Evolutionary conservation across 2,329 filamentous ascomycete species (phyloP), one percentile per base, ranked within the genome.

Genomic region (Capronia epimyces): DNA sequence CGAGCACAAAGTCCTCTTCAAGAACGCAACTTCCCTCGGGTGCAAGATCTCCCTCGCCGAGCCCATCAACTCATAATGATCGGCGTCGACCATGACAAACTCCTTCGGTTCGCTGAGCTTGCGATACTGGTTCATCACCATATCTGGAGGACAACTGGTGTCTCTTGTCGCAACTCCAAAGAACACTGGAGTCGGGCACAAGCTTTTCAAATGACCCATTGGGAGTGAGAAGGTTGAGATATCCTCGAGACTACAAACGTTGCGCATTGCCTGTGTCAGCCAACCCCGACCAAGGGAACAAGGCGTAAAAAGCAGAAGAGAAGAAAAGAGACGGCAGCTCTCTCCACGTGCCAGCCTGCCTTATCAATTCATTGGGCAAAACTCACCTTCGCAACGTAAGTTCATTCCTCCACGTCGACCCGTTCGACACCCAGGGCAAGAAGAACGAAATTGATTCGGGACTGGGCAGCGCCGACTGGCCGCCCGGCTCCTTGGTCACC

Each of bases 61-160:
- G 46, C 63, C 60, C 49, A 69, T 70, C 15, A 54, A 60, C 49
- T 69, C 65, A 55, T 70, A 71, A 60, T 71, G 69, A 5, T 65
- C 66, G 8, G 65, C 64, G 5, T 64, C 59, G 15, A 70, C 46
- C 13, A 68, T 57, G 13, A 62, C 57, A 18, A 71, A 56, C 49
- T 68, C 56, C 56, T 71, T 71, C 21, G 67, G 68, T 58, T 71
- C 68, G 21, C 56, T 49, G 2, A 68, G 67, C 18, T 61, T 59
- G 15, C 49, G 44, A 53, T 64, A 71, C 20, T 66, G 63, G 34
- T 61, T 61, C 15, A 71, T 50, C 21, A 63, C 55, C 12, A 68
- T 43, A 47, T 67, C 65, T 2, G 62, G 59, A 1, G 64, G 60
- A 7, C 62, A 62, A 13, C 68, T 45, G 25, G 62, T 57, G 48